These are phyloP conservation scores for Nidularia pulvinata DNA, from an alignment of 768 basidiomycete genomes.

Conservation along the genomic window DNA sequence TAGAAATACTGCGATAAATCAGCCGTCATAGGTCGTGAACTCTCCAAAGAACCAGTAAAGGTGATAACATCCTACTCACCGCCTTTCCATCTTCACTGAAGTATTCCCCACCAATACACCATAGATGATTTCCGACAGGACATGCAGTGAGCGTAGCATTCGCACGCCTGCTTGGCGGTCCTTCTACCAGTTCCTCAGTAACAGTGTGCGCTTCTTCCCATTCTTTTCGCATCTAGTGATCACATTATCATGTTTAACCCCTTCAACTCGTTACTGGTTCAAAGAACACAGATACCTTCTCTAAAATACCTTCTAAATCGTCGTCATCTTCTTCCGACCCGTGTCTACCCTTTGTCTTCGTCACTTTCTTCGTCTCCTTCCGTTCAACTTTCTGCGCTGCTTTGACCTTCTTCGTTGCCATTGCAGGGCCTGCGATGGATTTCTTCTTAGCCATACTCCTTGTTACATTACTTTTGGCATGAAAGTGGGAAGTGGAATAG, in stretches of 20 bases:
- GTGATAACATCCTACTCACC: conserved; percentile 46
- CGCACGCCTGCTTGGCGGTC: conserved; percentile 80
- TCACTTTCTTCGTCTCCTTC: conserved; percentile 67
- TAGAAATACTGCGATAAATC: conserved; percentile 67
- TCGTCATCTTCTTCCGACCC: conserved; percentile 68
- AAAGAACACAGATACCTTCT: conserved; percentile 48
- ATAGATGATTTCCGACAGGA: conserved; percentile 79
- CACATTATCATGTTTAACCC: not conserved
- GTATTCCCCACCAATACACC: conserved; percentile 86
- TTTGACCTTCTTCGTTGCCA: conserved; percentile 68
- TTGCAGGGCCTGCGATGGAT: conserved; percentile 35
- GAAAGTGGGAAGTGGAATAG: too few species aligned
- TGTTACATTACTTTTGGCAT: too few species aligned
- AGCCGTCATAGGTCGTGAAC: too few species aligned
- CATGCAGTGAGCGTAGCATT: conserved; percentile 83
- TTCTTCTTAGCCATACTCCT: conserved; percentile 68
- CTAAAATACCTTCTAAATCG: conserved; percentile 84
- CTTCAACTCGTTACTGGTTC: not conserved
- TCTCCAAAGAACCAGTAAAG: too few species aligned
- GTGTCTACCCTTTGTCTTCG: conserved; percentile 25
- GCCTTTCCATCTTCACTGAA: conserved; percentile 87
- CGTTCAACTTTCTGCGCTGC: conserved; percentile 66
- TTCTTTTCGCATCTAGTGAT: conserved; percentile 73
- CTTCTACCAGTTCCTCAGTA: conserved; percentile 83
- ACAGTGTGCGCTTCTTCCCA: conserved; percentile 84